Base-by-base conservation (phyloP, 2,329 filamentous ascomycete genomes). In the Pyrenochaeta sp. region DNA sequence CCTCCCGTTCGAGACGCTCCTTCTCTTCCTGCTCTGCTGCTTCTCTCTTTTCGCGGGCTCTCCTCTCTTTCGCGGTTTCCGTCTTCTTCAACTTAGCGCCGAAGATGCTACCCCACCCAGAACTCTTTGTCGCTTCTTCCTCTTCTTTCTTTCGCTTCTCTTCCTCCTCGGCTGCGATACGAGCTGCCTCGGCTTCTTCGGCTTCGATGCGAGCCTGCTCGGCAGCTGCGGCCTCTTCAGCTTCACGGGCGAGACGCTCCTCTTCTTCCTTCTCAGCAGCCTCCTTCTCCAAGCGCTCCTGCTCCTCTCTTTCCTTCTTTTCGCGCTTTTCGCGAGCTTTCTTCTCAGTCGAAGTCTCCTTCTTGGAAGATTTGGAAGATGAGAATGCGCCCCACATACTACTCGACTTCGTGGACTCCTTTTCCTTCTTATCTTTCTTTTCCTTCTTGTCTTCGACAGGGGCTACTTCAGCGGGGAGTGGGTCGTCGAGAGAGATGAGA, bases 231-330 rank as follows among this genome's bases (percentile, higher is more conserved):
- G 60, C 62, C 46, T 67, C 68, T 47, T 71, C 68, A 19, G 74
- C 71, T 53, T 71, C 67, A 40, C 58, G 60, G 9, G 62, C 64
- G 15, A 71, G 43, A 6, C 64, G 64, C 32, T 68, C 68, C 19
- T 67, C 61, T 51, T 71, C 64, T 48, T 67, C 76, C 61, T 83
- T 81, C 37, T 79, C 80, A 34, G 80, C 78, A 59, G 80, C 81
- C 39, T 72, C 72, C 49, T 76, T 77, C 58, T 79, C 64, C 12
- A 66, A 32, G 24, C 59, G 59, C 45, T 67, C 67, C 30, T 62
- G 58, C 42, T 66, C 65, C 48, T 66, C 67, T n/a, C 62, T 61
- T n/a, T 77, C 71, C 47, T 71, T 67, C 52, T 63, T 68, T 45
- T 73, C 69, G 28, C 68, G 69, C 54, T 67, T 66, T 49, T 71